phyloP scores from a whole-genome alignment of 2,329 filamentous ascomycete genomes.

The Aspergillus sp. region DNA sequence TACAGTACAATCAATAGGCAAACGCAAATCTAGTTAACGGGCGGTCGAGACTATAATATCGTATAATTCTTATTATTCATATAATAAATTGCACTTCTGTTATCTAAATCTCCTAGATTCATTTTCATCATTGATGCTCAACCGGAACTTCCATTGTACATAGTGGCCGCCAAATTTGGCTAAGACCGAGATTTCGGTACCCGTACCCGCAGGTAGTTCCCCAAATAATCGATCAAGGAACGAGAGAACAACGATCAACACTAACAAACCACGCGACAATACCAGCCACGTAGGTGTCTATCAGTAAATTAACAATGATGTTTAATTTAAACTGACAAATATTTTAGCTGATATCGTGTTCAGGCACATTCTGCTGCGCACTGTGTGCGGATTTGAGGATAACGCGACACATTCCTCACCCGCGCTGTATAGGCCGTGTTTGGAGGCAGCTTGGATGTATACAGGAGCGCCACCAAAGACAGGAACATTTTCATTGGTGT shows the following conservation, averaged over 20 bases:
- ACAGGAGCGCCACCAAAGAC: background rate
- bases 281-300: background rate
- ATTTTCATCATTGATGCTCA: background rate
- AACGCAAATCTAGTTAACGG: background rate
- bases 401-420: slow-evolving; percentile 11
- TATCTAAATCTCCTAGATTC: background rate
- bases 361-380: background rate
- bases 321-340: background rate
- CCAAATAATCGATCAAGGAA: background rate
- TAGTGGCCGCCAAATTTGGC: slow-evolving; percentile 7
- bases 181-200: slow-evolving; percentile 8
- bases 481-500: background rate
- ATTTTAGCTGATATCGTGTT: background rate
- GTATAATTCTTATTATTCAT: background rate
- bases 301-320: background rate
- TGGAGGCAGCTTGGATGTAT: background rate
- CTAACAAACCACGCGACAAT: background rate
- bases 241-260: background rate
- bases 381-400: background rate
- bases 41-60: background rate
- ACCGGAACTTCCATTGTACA: background rate
- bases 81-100: background rate
- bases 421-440: background rate
- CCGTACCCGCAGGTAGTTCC: background rate
- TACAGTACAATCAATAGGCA: background rate